These are phyloP conservation scores for Pseudogymnoascus sp. DNA, from an alignment of 2,329 filamentous ascomycete species.

Conservation along the genomic window DNA sequence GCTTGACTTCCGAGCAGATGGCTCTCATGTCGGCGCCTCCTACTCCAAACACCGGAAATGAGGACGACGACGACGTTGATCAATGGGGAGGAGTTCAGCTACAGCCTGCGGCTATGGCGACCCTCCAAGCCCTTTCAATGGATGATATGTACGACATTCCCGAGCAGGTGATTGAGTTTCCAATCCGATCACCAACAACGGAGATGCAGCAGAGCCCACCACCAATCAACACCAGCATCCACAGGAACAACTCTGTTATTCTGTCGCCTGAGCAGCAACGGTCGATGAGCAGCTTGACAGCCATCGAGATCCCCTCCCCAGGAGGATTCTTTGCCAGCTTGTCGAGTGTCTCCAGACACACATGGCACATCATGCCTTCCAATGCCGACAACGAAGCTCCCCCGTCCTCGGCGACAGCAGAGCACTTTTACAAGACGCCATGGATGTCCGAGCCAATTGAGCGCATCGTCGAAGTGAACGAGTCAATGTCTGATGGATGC, in stretches of 20 bases:
- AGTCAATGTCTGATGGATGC: conserved; percentile 51
- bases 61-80: conserved; percentile 45
- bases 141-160: conserved; percentile 52
- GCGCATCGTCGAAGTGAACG: conserved; percentile 43
- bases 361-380: conserved; percentile 63
- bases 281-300: conserved; percentile 66
- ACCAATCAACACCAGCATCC: conserved; percentile 40
- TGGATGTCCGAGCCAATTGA: conserved; percentile 59
- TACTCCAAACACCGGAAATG: conserved; percentile 64
- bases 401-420: conserved; percentile 84
- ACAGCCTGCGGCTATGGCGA: conserved; percentile 72
- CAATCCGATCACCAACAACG: conserved; percentile 34
- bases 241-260: conserved; percentile 31
- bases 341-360: conserved; percentile 66
- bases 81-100: conserved; percentile 70
- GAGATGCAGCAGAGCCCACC: conserved; percentile 49
- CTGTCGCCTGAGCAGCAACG: conserved; percentile 45
- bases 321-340: conserved; percentile 87
- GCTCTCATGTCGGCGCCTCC: conserved; percentile 76
- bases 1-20: conserved; percentile 79
- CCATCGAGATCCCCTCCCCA: conserved; percentile 82
- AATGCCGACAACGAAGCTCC: conserved; percentile 47
- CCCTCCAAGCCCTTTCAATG: conserved; percentile 65
- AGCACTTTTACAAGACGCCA: conserved; percentile 81
- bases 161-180: conserved; percentile 50